A percentile compares a stretch with the other conserved stretches of the same genome.
phyloP scores from a whole-genome alignment of 805 yeast genomes.

The Saturnispora mendoncae region DNA sequence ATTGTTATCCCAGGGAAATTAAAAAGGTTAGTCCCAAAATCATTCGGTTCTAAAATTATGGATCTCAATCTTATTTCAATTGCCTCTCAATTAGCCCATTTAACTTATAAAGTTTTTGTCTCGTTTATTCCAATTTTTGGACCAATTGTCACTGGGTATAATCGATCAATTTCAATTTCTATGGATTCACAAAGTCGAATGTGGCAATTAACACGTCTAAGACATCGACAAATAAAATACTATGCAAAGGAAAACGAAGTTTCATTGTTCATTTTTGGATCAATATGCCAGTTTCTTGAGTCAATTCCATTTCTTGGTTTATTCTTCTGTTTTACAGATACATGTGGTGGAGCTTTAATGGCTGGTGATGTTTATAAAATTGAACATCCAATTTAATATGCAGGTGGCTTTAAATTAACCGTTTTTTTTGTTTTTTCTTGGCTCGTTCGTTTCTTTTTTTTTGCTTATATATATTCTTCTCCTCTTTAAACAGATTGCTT shows the following conservation, averaged over 20 bases:
- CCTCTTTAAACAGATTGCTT: neutral
- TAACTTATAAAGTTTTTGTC: slow-evolving; percentile 14
- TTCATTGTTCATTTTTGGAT: slow-evolving; percentile 42
- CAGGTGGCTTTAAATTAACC: neutral
- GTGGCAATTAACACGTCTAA: slow-evolving; percentile 19
- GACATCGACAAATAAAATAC: slow-evolving; percentile 23
- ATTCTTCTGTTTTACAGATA: slow-evolving; percentile 49
- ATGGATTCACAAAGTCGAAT: slow-evolving; percentile 17
- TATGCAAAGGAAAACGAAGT: slow-evolving; percentile 27
- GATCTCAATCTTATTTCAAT: slow-evolving; percentile 10
- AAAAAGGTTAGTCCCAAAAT: slow-evolving; percentile 23
- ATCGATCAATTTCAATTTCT: slow-evolving; percentile 17
- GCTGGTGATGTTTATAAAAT: slow-evolving; percentile 27
- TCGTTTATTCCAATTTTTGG: slow-evolving; percentile 23
- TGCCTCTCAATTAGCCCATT: neutral
- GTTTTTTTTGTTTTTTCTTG: neutral
- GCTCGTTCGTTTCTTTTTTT: neutral
- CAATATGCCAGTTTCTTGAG: slow-evolving; percentile 43
- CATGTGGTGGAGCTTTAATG: slow-evolving; percentile 60
- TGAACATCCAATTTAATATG: neutral
- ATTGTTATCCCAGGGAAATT: slow-evolving; percentile 29
- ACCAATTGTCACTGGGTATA: slow-evolving; percentile 15
- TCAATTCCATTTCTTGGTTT: slow-evolving; percentile 35
- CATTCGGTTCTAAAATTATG: slow-evolving; percentile 19
- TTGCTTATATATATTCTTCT: neutral